Base-by-base conservation (phyloP, 2,329 filamentous ascomycete species). In the Dryadomyces quercus-mongolicae region DNA sequence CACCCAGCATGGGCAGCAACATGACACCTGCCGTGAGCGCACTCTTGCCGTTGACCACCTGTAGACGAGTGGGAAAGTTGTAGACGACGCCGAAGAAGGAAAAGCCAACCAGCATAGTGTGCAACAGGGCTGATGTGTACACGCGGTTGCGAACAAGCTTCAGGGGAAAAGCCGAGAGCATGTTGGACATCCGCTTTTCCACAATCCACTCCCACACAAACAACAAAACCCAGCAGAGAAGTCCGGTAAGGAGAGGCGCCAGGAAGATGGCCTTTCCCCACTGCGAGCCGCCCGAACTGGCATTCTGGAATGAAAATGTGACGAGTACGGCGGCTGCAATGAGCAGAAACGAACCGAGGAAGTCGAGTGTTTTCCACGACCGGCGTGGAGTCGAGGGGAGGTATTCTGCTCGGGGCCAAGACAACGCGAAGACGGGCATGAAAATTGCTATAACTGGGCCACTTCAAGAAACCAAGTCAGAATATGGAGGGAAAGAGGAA, bases 281-380 rank as follows among this genome's bases (percentile, higher is more conserved):
- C 43, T 65, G 61, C n/a, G 66, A 57, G 1, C 57, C 55, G 2
- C 65, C 58, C 0, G 64, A 62, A 1, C 73, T 73, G 3, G 71
- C 71, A 57, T 74, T 74, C 59, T 83, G 78, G 54, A 83, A 80
- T 1, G 79, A 68, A 59, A 80, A 81, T 0, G 81, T 75, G 5
- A 81, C 68, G 2, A 82, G 69, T 0, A 78, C 73, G 0, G 78
- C 73, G 1, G 76, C 73, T 3, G 73, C 67, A 9, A 82, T 70
- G 13, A 80, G 65, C 21, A 82, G 67, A n/a, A 75, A 57, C 0
- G 76, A 76, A 12, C 79, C 78, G 4, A 76, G 45, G 52, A 75
- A 70, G 59, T 83, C 80, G 43, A 82, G 66, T 47, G 77, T 69
- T 34, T 64, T 71, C 74, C 74, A 78, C 3, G 68, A 63, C 38